Conservation (phyloP, 306 rosid species). For the Prinsepia uniflora region DNA sequence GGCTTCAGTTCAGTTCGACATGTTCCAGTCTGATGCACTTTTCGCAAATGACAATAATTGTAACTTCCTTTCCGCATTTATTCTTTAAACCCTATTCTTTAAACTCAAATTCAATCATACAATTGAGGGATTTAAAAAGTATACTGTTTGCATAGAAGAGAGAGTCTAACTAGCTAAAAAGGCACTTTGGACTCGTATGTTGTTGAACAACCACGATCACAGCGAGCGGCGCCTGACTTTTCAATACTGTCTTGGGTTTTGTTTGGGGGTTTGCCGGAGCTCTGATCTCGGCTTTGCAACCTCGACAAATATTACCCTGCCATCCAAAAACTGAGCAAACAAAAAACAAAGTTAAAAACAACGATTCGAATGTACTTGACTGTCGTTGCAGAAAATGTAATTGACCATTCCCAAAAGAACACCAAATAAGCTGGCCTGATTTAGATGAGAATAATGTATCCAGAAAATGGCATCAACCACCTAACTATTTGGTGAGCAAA, state of each 20-base stretch:
- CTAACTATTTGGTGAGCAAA: too few species aligned
- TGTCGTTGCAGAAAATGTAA: background rate
- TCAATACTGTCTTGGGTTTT: conserved; percentile 34
- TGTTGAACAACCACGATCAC: background rate
- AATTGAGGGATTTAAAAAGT: too few species aligned
- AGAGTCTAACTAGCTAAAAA: background rate
- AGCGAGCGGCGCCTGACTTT: background rate
- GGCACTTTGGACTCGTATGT: background rate
- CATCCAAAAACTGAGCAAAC: conserved; percentile 74
- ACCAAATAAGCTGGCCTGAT: too few species aligned
- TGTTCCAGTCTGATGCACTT: background rate
- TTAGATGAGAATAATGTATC: background rate
- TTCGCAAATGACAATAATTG: background rate
- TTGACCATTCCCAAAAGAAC: too few species aligned
- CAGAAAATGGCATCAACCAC: too few species aligned
- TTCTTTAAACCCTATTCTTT: conserved; percentile 2
- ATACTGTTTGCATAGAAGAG: background rate
- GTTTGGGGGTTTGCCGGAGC: conserved; percentile 37
- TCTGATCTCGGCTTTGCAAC: conserved; percentile 74
- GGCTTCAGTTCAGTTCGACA: background rate
- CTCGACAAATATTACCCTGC: conserved; percentile 93
- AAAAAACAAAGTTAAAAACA: background rate
- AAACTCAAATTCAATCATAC: background rate
- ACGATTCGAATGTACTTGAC: too few species aligned
- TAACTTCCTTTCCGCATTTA: background rate